These are phyloP conservation scores for Termitomyces sp. DNA, from an alignment of 768 basidiomycete species.

Conservation along the genomic window DNA sequence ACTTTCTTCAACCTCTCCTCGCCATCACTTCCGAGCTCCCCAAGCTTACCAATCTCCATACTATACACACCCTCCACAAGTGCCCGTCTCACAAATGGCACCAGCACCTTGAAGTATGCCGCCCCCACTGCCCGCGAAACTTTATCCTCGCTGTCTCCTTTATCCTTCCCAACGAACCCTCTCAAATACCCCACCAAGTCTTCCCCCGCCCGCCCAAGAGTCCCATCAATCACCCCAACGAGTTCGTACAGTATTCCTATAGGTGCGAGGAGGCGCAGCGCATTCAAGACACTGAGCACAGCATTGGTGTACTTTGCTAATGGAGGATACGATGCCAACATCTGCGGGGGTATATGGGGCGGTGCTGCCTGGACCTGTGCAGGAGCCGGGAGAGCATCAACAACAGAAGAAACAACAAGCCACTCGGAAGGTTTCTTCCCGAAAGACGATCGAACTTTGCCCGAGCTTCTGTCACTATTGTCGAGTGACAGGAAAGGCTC, in stretches of 20 bases:
- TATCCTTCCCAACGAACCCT: constrained; percentile 10
- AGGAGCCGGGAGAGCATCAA: constrained; percentile 16
- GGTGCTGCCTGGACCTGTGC: constrained; percentile 25
- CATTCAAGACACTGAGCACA: constrained; percentile 69
- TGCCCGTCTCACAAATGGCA: constrained; percentile 68
- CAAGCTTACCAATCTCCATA: constrained; percentile 16
- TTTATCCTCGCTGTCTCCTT: constrained; percentile 19
- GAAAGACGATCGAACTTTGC: not conserved
- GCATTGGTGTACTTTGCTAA: constrained; percentile 72
- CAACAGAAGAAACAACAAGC: constrained; percentile 35
- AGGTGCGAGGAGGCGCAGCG: constrained; percentile 77
- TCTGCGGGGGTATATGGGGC: constrained; percentile 64
- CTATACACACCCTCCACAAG: constrained; percentile 75
- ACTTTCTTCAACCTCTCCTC: constrained; percentile 16
- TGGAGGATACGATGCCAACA: constrained; percentile 69
- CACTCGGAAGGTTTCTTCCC: constrained; percentile 39
- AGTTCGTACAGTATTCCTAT: constrained; percentile 49
- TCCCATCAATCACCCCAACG: constrained; percentile 40
- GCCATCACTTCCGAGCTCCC: constrained; percentile 19
- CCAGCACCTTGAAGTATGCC: constrained; percentile 56
- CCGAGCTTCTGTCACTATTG: not conserved
- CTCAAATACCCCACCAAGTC: constrained; percentile 41
- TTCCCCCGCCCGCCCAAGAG: constrained; percentile 40
- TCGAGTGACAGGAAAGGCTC: not conserved
- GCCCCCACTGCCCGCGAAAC: constrained; percentile 43